These are phyloP conservation scores for Trifolium dubium DNA, from an alignment of 306 rosid genomes.

Conservation along the genomic window DNA sequence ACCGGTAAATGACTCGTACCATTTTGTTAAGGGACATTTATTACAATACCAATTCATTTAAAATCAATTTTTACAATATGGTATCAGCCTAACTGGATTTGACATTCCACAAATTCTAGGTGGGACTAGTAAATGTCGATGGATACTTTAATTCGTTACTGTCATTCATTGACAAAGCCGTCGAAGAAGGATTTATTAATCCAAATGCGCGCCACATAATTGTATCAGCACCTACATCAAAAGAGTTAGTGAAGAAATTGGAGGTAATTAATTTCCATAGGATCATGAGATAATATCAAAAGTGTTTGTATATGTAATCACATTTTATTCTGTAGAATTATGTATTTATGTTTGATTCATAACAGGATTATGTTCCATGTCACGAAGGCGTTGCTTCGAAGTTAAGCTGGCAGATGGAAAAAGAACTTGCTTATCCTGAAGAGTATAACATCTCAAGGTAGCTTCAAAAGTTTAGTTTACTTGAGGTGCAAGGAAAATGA, in stretches of 20 bases:
- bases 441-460: slow-evolving; percentile 72
- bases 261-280: slow-evolving; percentile 61
- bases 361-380: slow-evolving; percentile 88
- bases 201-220: slow-evolving; percentile 95
- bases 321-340: slow-evolving; percentile 16
- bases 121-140: slow-evolving; percentile 94
- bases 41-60: no score
- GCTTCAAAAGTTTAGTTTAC: slow-evolving; percentile 41
- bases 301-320: not conserved
- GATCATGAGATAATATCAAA: not conserved
- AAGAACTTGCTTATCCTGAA: slow-evolving; percentile 73
- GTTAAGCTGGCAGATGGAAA: slow-evolving; percentile 86
- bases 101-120: slow-evolving; percentile 54
- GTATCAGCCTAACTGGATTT: slow-evolving; percentile 27
- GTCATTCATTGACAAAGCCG: slow-evolving; percentile 90
- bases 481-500: slow-evolving; percentile 40
- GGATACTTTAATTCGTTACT: slow-evolving; percentile 92
- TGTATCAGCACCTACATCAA: slow-evolving; percentile 87
- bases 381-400: slow-evolving; percentile 94
- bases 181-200: slow-evolving; percentile 92
- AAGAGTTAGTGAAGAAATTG: slow-evolving; percentile 88
- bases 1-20: slow-evolving; percentile 61
- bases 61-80: not conserved
- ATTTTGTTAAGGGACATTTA: slow-evolving; percentile 8
- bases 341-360: slow-evolving; percentile 25